Evolutionary conservation across 2,329 filamentous ascomycete species (phyloP), one percentile per base, ranked within the genome.

Genomic region (Ophidiomyces ophidiicola): DNA sequence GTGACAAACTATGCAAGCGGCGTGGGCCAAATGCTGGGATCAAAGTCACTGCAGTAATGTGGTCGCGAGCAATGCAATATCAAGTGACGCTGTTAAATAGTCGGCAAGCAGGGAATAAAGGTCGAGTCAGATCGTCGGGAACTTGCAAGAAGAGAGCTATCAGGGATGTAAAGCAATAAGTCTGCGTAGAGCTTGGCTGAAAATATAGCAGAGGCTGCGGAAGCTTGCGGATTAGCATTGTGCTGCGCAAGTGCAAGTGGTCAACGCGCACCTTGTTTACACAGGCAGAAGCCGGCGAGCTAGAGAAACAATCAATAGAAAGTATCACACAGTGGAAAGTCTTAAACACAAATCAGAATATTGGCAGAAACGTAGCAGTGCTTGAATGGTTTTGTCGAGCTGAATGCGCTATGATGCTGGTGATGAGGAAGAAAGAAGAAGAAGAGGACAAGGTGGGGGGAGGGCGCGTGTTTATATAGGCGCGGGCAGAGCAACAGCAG

Each of bases 1-100:
- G 45, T 51, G 47, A 43, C 30, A 17, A 36, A 12, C 8, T 25
- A 34, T 12, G 17, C 26, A 18, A 4, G 23, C 11, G 24, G 20
- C 24, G 38, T 23, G 26, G 23, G 32, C n/a, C n/a, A n/a, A n/a
- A n/a, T n/a, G n/a, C n/a, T n/a, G n/a, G n/a, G n/a, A n/a, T n/a
- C n/a, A n/a, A n/a, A n/a, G n/a, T n/a, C n/a, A n/a, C n/a, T n/a
- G n/a, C n/a, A n/a, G n/a, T n/a, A n/a, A n/a, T n/a, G n/a, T n/a
- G n/a, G n/a, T n/a, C n/a, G n/a, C n/a, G n/a, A n/a, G n/a, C n/a
- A n/a, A n/a, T 35, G 10, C 1, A 4, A 6, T 17, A 28, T 28
- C 25, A 28, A 28, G 3, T 10, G 25, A 28, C 25, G 25, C 25
- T 14, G 11, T 28, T 37, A 14, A 29, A 15, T 23, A 14, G 11